Base-by-base conservation (phyloP, 257 asterid genomes). In the Gentiana macrophylla region DNA sequence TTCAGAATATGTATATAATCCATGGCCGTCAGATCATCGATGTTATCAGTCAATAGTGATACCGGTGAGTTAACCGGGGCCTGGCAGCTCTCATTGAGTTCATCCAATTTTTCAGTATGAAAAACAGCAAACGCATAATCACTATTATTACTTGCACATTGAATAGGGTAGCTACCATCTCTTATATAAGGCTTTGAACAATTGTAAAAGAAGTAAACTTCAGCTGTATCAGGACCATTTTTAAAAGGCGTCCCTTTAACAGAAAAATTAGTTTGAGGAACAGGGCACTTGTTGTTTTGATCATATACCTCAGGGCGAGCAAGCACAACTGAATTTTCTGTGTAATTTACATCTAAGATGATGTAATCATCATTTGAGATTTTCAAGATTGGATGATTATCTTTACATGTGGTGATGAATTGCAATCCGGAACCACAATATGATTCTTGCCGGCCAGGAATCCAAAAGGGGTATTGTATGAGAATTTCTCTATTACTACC, bases 381-480 rank as follows among this genome's bases (percentile, higher is more conserved):
- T 53, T 24, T 54, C 54, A 79, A 50, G 56, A 68, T 3, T 3
- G 94, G 72, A 12, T 65, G 62, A 12, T 62, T 55, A 15, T 61
- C 43, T 4, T 35, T 8, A 59, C 94, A 84, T 24, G 65, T 52
- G 62, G 77, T 36, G 46, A 57, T 60, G 76, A 70, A 81, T 10
- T 61, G 62, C 0, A 79, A 70, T 15, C 24, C 24, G 33, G 55
- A 56, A 8, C 94, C 90, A 46, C 90, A 81, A 12, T 36, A 24
- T 50, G 80, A 56, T 33, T 70, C 64, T 46, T 81, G 82, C 49
- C 56, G 61, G 55, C 55, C 56, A 8, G 74, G 76, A 48, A 84
- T 77, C 86, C 86, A 79, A 35, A 84, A 84, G 24, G 94, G 90
- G 56, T 55, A 63, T 12, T 64, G 68, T 55, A 81, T 65, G 46